phyloP scores from a whole-genome alignment of 2,329 filamentous ascomycete genomes.

The Penicillium corylophilum region DNA sequence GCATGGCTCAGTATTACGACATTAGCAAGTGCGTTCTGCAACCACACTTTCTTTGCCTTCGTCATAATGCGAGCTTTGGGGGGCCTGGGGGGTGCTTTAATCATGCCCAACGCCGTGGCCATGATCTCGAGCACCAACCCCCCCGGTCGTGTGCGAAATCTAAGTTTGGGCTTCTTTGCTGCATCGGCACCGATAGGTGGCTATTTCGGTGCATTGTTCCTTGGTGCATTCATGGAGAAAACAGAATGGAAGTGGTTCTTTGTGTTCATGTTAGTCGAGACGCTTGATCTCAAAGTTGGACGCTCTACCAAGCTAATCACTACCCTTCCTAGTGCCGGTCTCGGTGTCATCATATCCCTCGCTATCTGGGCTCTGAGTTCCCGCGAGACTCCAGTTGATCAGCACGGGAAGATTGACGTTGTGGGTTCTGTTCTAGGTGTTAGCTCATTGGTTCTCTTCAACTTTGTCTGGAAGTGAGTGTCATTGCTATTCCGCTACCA shows the following conservation, averaged over 20 bases:
- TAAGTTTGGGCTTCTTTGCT: constrained; percentile 50
- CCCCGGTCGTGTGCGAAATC: constrained; percentile 47
- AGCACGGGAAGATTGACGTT: constrained; percentile 42
- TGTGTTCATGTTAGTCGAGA: constrained; percentile 34
- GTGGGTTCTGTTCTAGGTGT: constrained; percentile 43
- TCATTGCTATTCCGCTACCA: not conserved
- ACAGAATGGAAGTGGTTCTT: constrained; percentile 46
- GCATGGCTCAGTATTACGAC: constrained; percentile 57
- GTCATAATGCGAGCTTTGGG: constrained; percentile 47
- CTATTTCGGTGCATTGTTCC: constrained; percentile 43
- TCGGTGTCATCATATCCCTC: constrained; percentile 24
- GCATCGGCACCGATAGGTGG: constrained; percentile 50
- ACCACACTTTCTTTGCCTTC: constrained; percentile 42
- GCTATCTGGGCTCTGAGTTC: constrained; percentile 29
- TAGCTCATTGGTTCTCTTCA: constrained; percentile 48
- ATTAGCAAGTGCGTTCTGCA: constrained; percentile 51
- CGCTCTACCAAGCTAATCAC: not conserved
- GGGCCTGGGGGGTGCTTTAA: constrained; percentile 52
- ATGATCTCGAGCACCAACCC: constrained; percentile 51
- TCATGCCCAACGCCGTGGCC: constrained; percentile 56
- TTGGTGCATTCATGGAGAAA: constrained; percentile 39
- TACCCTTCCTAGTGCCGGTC: constrained; percentile 15
- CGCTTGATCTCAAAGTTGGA: not conserved
- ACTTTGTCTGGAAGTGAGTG: constrained; percentile 53
- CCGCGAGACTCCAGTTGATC: constrained; percentile 33